Conservation (phyloP, 768 basidiomycete genomes). For the Tylopilus subfusipes region DNA sequence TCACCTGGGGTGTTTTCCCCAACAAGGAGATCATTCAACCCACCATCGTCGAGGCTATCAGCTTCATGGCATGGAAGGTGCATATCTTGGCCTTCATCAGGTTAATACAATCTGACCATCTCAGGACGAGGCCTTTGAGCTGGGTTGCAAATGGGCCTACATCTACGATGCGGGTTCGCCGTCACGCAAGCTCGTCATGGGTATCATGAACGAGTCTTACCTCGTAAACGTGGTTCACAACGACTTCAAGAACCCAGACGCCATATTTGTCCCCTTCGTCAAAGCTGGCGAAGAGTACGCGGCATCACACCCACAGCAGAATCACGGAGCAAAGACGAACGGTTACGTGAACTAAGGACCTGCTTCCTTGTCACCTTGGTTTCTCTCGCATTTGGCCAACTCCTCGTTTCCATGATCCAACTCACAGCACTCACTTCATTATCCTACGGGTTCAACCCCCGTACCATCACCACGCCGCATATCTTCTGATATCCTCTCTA, state of each 20-base stretch:
- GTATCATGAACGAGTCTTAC: slow-evolving; percentile 76
- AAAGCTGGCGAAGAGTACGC: slow-evolving; percentile 66
- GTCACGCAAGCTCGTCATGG: slow-evolving; percentile 69
- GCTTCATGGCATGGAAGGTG: slow-evolving; percentile 99
- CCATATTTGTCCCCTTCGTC: slow-evolving; percentile 86
- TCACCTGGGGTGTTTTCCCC: slow-evolving; percentile 98
- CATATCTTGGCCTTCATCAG: slow-evolving; percentile 12
- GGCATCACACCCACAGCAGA: slow-evolving; percentile 33
- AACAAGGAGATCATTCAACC: slow-evolving; percentile 96
- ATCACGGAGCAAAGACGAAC: slow-evolving; percentile 35
- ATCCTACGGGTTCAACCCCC: slow-evolving; percentile 85
- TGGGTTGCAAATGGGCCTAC: slow-evolving; percentile 88
- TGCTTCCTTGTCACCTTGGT: neutral
- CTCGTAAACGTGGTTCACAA: slow-evolving; percentile 97
- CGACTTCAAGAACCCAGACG: slow-evolving; percentile 80
- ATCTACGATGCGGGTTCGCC: slow-evolving; percentile 77
- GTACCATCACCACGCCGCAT: slow-evolving; percentile 40
- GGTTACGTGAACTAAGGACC: slow-evolving; percentile 29
- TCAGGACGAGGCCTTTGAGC: slow-evolving; percentile 91
- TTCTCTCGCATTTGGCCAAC: slow-evolving; percentile 1
- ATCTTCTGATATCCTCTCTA: slow-evolving; percentile 19
- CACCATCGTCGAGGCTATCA: slow-evolving; percentile 94
- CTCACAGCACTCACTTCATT: slow-evolving; percentile 32
- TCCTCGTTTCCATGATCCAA: slow-evolving; percentile 22
- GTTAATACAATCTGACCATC: neutral